Base-by-base conservation (phyloP, 2,329 filamentous ascomycete species). In the Talaromyces sp. region DNA sequence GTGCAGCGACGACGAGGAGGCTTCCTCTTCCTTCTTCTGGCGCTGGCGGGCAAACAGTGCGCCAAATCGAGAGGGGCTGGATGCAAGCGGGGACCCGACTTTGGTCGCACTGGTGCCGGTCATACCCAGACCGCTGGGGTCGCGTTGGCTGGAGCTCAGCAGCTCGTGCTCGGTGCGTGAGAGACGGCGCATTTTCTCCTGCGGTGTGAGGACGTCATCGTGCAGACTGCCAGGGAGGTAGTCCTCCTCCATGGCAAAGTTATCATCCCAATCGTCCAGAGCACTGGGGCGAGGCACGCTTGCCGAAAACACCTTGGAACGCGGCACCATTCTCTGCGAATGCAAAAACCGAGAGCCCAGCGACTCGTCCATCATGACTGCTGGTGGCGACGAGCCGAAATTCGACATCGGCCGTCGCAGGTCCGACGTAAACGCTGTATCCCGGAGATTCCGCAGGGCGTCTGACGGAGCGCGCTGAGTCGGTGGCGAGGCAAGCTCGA, bases 181-280 rank as follows among this genome's bases (percentile, higher is more conserved):
- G 57, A 84, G 79, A 19, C 85, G 80, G 52, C 85, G 80, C 71
- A 83, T 80, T 67, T 82, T 82, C 67, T 86, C 84, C 65, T 86
- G 83, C 0, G 85, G 84, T 0, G 83, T 85, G 35, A 88, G 78
- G 14, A 88, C 79, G 68, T 88, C 80, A 65, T 88, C 85, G 64
- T 85, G 84, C 52, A 88, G 73, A 59, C 81, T 85, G 29, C 82
- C 89, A 0, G 93, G 95, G 10, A 98, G 81, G 68, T 95, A 90
- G 69, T 96, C 92, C 69, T 96, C 93, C 73, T 96, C 91, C 68
- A 95, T 93, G 31, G 88, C 84, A 69, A 96, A 95, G 59, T 82
- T 80, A 43, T 77, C 75, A 70, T 87, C 76, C 80, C 84, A 86
- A 56, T 86, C 84, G 65, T 86, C 83, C 19, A 81, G 73, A 21